A percentile compares a stretch with the other conserved stretches of the same genome.
Evolutionary conservation across 1,284 basidiomycete species (phyloP).

Genomic region (Irpex sp.): DNA sequence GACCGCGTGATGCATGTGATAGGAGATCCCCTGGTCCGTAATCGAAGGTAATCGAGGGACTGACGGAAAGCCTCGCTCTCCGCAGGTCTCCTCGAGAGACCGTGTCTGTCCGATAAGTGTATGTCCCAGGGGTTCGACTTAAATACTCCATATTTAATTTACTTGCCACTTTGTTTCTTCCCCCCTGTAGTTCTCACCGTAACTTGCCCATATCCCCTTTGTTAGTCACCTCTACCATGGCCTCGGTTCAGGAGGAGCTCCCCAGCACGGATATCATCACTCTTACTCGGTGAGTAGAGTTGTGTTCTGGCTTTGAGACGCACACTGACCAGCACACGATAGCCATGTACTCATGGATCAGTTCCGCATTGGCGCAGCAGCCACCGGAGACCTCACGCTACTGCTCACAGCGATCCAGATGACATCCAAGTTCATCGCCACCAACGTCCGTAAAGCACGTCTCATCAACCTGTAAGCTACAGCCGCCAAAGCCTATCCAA

Average conservation of each 20-base stretch:
- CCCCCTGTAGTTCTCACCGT: slow-evolving; percentile 1
- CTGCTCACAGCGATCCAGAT: slow-evolving; percentile 95
- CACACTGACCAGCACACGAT: slow-evolving; percentile 6
- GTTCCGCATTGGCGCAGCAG: slow-evolving; percentile 71
- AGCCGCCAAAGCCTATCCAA: background rate
- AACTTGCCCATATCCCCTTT: slow-evolving; percentile 8
- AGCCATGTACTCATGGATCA: slow-evolving; percentile 88
- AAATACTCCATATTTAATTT: background rate
- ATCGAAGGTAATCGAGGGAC: background rate
- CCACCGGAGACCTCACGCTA: slow-evolving; percentile 93
- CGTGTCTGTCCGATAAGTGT: background rate
- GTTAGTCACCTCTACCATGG: slow-evolving; percentile 10
- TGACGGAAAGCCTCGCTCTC: background rate
- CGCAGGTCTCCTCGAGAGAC: background rate
- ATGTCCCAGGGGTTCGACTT: background rate
- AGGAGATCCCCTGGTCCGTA: background rate
- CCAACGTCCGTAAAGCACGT: slow-evolving; percentile 94
- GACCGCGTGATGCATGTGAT: slow-evolving; percentile 9
- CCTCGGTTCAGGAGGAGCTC: slow-evolving; percentile 46
- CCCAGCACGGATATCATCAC: slow-evolving; percentile 89
- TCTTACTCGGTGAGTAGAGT: slow-evolving; percentile 70
- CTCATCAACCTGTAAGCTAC: slow-evolving; percentile 90
- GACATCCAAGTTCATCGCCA: slow-evolving; percentile 96
- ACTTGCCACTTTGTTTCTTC: background rate
- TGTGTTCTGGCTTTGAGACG: slow-evolving; percentile 14